A percentile compares a stretch with the other conserved stretches of the same genome.
phyloP scores from a whole-genome alignment of 768 basidiomycete species.

The Boletus reticulatus region DNA sequence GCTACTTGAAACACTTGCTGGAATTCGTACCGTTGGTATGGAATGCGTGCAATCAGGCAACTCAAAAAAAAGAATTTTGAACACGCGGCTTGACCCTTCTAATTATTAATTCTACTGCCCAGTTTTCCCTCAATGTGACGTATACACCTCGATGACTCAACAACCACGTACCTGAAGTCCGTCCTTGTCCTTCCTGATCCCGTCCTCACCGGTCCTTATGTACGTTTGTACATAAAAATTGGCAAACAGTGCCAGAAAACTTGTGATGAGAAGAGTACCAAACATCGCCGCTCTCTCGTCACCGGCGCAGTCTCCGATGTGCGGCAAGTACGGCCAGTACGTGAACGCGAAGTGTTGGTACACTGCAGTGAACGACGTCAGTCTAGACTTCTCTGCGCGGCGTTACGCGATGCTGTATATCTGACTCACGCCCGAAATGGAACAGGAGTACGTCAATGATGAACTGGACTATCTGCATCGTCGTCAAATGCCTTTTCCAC shows the following conservation, averaged over 20 bases:
- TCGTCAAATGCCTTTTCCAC: constrained; percentile 29
- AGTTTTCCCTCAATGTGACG: background rate
- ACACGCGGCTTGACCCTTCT: background rate
- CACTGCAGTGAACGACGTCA: constrained; percentile 9
- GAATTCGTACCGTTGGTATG: too few relatives aligned
- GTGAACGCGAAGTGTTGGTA: constrained; percentile 28
- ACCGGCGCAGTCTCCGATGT: constrained; percentile 26
- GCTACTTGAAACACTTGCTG: too few relatives aligned
- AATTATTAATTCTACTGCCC: background rate
- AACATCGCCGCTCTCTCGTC: constrained; percentile 19
- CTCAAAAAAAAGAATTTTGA: too few relatives aligned
- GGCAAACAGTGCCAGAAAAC: constrained; percentile 24
- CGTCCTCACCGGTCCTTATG: background rate
- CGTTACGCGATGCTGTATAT: background rate
- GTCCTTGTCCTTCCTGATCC: background rate
- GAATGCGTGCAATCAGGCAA: background rate
- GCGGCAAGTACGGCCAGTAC: constrained; percentile 23
- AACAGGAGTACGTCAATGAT: constrained; percentile 20
- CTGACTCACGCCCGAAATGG: constrained; percentile 23
- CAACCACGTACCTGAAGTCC: background rate
- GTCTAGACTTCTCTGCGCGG: background rate
- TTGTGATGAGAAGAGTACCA: constrained; percentile 10
- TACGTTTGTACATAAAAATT: constrained; percentile 28
- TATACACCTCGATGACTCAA: background rate
- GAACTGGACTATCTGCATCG: constrained; percentile 28